Evolutionary conservation across 2,329 filamentous ascomycete genomes (phyloP).

Genomic region (Sclerotinia borealis): DNA sequence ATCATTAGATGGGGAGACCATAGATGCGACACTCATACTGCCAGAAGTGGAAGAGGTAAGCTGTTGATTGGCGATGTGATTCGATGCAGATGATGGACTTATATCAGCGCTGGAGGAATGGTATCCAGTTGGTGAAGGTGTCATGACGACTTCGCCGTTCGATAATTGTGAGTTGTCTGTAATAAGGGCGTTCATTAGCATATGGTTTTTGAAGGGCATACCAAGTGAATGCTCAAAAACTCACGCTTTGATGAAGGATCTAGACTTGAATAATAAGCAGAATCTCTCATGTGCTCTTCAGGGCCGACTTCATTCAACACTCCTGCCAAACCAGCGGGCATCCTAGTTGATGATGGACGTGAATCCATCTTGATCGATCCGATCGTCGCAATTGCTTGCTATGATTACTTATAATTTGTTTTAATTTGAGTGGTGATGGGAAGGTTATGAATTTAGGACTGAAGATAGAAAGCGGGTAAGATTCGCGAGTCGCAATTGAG

Average conservation of each 20-base stretch:
- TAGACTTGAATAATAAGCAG: conserved; percentile 43
- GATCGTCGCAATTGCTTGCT: neutral
- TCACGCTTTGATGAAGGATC: conserved; percentile 46
- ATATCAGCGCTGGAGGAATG: conserved; percentile 49
- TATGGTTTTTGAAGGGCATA: neutral
- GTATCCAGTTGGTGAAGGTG: conserved; percentile 32
- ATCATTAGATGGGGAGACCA: conserved; percentile 53
- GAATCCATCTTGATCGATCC: conserved; percentile 7
- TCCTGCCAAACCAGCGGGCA: conserved; percentile 43
- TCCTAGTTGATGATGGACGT: conserved; percentile 16
- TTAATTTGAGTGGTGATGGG: neutral
- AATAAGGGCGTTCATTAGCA: neutral
- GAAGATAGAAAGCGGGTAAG: conserved; percentile 6
- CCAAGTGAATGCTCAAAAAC: conserved; percentile 16
- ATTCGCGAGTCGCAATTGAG: conserved; percentile 10
- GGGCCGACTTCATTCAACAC: conserved; percentile 41
- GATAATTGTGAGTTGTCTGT: conserved; percentile 26
- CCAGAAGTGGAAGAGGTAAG: conserved; percentile 50
- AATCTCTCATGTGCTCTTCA: conserved; percentile 44
- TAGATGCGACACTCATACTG: conserved; percentile 61
- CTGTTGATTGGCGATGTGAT: conserved; percentile 40
- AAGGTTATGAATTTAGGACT: neutral
- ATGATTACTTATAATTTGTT: conserved; percentile 3
- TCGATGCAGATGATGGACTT: conserved; percentile 53
- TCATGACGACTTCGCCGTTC: conserved; percentile 16